phyloP scores from a whole-genome alignment of 371 early-diverging fungal species.

The Syncephalastrum monosporum region DNA sequence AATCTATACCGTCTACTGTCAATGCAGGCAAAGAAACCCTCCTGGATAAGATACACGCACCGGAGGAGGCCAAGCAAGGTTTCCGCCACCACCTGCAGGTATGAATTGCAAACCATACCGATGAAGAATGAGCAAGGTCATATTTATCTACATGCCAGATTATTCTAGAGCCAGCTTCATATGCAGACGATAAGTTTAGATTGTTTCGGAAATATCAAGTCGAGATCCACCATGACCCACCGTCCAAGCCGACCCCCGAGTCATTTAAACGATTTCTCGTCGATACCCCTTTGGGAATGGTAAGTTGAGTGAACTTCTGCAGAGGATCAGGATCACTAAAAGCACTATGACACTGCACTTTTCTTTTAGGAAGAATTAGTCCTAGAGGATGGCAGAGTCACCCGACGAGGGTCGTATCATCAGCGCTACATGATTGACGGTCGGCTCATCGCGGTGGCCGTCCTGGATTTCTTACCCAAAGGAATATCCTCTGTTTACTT shows the following conservation, averaged over 20 bases:
- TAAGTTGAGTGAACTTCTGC: constrained; percentile 14
- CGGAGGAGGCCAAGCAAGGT: background rate
- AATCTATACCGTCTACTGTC: constrained; percentile 5
- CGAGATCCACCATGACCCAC: constrained; percentile 75
- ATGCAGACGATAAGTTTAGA: constrained; percentile 69
- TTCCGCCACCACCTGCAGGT: constrained; percentile 14
- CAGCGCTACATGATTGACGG: constrained; percentile 82
- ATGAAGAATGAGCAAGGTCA: background rate
- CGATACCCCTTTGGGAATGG: constrained; percentile 64
- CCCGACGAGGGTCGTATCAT: constrained; percentile 62
- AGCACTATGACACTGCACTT: background rate
- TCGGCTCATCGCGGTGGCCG: constrained; percentile 81
- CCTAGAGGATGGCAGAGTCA: constrained; percentile 52
- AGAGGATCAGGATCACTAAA: background rate
- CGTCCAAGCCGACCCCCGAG: constrained; percentile 41
- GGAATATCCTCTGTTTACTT: constrained; percentile 94
- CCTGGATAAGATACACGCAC: constrained; percentile 9
- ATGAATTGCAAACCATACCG: background rate
- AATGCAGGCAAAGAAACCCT: constrained; percentile 9
- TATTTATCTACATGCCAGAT: constrained; percentile 28
- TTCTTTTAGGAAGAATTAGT: constrained; percentile 1
- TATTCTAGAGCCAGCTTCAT: constrained; percentile 63
- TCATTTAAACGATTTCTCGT: constrained; percentile 77
- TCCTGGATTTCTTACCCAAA: constrained; percentile 86
- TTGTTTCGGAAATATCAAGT: constrained; percentile 83